These are phyloP conservation scores for Triglochin maritima DNA, from an alignment of 106 monocot species.

Conservation along the genomic window DNA sequence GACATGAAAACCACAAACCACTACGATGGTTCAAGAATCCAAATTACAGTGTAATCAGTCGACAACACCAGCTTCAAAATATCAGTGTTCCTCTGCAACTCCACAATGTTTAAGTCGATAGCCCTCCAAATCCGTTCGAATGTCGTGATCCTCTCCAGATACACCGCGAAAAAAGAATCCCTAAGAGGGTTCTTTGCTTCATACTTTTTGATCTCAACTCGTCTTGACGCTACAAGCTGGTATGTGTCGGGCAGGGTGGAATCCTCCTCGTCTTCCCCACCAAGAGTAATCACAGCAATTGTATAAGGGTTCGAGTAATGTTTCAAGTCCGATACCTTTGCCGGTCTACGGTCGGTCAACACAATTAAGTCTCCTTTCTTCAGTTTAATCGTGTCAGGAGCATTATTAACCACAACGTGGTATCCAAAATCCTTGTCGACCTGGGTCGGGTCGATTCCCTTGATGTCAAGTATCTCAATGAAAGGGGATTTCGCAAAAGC, in stretches of 20 bases:
- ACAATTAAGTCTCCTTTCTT: constrained; percentile 19
- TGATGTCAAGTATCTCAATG: constrained; percentile 10
- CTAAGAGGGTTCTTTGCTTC: background rate
- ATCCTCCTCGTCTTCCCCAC: constrained; percentile 10
- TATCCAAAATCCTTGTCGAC: background rate
- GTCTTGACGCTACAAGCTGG: background rate
- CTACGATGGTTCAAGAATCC: too few relatives aligned
- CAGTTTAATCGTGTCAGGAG: constrained; percentile 11
- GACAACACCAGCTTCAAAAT: too few relatives aligned
- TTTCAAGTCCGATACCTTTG: constrained; percentile 11
- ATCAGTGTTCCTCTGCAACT: too few relatives aligned
- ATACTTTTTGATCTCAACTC: background rate
- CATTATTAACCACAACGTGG: background rate
- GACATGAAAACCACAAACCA: too few relatives aligned
- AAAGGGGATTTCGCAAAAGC: constrained; percentile 16
- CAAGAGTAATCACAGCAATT: constrained; percentile 13
- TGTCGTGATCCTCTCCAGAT: too few relatives aligned
- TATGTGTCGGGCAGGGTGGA: constrained; percentile 6
- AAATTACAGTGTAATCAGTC: too few relatives aligned
- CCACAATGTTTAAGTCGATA: too few relatives aligned
- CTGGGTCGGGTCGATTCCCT: too few relatives aligned
- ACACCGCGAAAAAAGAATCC: too few relatives aligned
- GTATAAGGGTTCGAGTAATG: constrained; percentile 6
- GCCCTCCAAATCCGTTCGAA: too few relatives aligned
- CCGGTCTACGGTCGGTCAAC: constrained; percentile 11